A percentile compares a stretch with the other conserved stretches of the same genome.
phyloP scores from a whole-genome alignment of 2,329 filamentous ascomycete species.

The Nemania sp. region DNA sequence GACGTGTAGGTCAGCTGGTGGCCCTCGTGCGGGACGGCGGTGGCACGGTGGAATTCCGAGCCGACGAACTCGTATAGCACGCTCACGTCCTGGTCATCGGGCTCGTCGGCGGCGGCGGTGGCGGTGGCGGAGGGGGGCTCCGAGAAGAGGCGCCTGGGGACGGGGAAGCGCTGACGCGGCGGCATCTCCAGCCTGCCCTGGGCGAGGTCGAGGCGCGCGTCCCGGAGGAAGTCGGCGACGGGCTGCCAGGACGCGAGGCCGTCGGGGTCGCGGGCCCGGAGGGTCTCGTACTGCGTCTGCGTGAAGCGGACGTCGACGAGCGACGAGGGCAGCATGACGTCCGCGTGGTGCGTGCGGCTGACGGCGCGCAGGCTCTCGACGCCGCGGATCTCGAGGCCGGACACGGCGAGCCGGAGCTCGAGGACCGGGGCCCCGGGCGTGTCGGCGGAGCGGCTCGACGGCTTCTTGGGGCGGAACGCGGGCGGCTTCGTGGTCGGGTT shows the following conservation, averaged over 20 bases:
- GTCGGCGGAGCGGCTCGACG: background rate
- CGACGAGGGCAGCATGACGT: conserved; percentile 52
- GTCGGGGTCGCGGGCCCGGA: conserved; percentile 35
- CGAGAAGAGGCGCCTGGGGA: conserved; percentile 38
- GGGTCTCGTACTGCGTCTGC: conserved; percentile 43
- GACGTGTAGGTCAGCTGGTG: conserved; percentile 56
- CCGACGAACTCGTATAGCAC: conserved; percentile 50
- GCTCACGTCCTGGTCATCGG: background rate
- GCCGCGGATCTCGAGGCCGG: conserved; percentile 41
- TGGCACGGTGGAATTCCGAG: conserved; percentile 55
- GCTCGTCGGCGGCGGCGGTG: background rate
- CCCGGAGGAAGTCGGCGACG: conserved; percentile 49
- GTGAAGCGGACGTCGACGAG: conserved; percentile 55
- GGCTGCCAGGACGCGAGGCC: conserved; percentile 39
- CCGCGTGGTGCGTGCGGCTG: conserved; percentile 43
- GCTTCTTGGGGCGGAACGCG: conserved; percentile 11
- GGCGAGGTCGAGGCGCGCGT: conserved; percentile 52
- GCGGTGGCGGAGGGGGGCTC: background rate
- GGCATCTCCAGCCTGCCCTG: conserved; percentile 48
- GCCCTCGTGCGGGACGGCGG: conserved; percentile 48
- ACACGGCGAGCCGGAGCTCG: conserved; percentile 45
- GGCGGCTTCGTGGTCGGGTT: background rate
- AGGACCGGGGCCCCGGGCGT: conserved; percentile 41
- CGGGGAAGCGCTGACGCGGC: conserved; percentile 36
- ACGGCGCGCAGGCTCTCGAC: conserved; percentile 47